Conservation (phyloP, 257 asterid species). For the Penstemon davidsonii region DNA sequence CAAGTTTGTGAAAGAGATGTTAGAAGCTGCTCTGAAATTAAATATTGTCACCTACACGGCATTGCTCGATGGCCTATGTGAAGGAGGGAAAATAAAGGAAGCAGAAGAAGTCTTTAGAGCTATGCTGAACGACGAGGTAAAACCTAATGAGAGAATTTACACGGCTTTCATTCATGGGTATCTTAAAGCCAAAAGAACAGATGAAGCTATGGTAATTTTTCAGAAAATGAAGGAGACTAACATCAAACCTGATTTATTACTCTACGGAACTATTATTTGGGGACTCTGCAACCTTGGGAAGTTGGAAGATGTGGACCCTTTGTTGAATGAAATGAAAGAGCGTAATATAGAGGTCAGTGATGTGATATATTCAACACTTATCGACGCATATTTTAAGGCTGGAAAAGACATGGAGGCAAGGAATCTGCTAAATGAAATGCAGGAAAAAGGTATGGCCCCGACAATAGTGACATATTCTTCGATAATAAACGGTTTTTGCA, state of each 20-base stretch:
- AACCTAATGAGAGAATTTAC: conserved; percentile 66
- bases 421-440: conserved; percentile 66
- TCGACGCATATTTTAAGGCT: conserved; percentile 73
- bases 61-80: conserved; percentile 73
- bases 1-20: conserved; percentile 80
- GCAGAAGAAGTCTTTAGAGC: conserved; percentile 73
- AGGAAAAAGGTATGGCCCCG: conserved; percentile 55
- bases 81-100: conserved; percentile 66
- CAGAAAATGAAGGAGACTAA: conserved; percentile 59
- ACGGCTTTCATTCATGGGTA: conserved; percentile 82
- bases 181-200: conserved; percentile 58
- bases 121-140: conserved; percentile 55
- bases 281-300: conserved; percentile 67
- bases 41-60: conserved; percentile 72
- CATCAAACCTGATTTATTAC: conserved; percentile 54
- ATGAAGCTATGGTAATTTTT: conserved; percentile 60
- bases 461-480: conserved; percentile 63
- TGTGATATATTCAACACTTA: conserved; percentile 68
- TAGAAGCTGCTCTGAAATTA: conserved; percentile 57
- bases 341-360: conserved; percentile 46
- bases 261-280: conserved; percentile 80
- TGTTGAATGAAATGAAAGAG: conserved; percentile 72
- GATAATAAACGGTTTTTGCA: conserved; percentile 72
- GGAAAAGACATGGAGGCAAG: conserved; percentile 71
- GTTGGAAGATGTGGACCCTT: conserved; percentile 60